Conservation (phyloP, 169 alveolate species). For the Cryptosporidium tyzzeri region DNA sequence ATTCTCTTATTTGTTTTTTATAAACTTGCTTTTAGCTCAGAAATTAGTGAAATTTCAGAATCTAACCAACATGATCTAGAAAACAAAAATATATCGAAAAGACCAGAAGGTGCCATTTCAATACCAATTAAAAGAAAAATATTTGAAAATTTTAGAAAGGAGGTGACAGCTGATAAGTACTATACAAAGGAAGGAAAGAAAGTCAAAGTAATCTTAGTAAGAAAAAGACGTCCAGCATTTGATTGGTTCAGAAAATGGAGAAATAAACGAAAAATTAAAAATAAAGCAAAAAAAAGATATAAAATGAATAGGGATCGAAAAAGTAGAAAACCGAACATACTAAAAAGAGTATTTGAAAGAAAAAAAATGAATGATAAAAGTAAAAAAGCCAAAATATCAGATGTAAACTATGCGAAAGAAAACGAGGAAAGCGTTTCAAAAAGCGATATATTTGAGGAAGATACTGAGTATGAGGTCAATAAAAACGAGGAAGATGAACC, state of each 20-base stretch:
- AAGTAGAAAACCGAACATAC: neutral
- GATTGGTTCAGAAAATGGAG: slow-evolving; percentile 7
- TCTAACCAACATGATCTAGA: neutral
- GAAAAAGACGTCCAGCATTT: slow-evolving; percentile 23
- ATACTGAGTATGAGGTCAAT: neutral
- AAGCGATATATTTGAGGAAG: slow-evolving; percentile 3
- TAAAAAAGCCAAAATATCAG: neutral
- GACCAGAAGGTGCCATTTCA: slow-evolving; percentile 46
- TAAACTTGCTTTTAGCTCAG: slow-evolving; percentile 21
- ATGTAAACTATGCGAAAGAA: slow-evolving; percentile 1
- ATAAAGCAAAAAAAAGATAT: slow-evolving; percentile 19
- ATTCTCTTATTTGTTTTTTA: neutral
- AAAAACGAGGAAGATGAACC: neutral
- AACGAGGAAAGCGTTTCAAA: neutral
- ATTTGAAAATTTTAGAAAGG: slow-evolving; percentile 20
- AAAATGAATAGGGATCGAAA: neutral
- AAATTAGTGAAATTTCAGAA: slow-evolving; percentile 3
- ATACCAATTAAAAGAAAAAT: neutral
- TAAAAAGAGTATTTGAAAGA: neutral
- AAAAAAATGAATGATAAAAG: neutral
- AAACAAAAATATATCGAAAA: neutral
- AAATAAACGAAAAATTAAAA: slow-evolving; percentile 5
- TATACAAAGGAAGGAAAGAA: slow-evolving; percentile 29
- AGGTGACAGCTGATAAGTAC: slow-evolving; percentile 22
- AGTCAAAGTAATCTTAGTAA: slow-evolving; percentile 34